phyloP scores from a whole-genome alignment of 805 yeast species.

The Wickerhamomyces chambardii region DNA sequence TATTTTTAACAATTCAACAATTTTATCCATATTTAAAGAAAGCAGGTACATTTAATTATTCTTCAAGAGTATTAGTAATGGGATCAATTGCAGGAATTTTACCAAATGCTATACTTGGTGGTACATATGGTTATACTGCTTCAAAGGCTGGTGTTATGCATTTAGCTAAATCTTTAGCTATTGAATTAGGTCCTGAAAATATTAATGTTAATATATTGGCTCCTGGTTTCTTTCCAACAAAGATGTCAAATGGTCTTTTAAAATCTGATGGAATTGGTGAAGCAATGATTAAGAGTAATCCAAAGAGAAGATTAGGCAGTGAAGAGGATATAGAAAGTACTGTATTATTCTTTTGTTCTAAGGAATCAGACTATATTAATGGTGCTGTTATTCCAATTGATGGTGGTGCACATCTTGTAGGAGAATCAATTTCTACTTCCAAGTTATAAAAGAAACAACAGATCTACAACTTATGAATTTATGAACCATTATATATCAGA shows the following conservation, averaged over 20 bases:
- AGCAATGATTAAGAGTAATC: constrained; percentile 37
- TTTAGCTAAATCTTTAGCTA: constrained; percentile 52
- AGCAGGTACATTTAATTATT: constrained; percentile 45
- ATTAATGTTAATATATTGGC: constrained; percentile 65
- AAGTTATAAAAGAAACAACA: background rate
- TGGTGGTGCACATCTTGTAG: constrained; percentile 51
- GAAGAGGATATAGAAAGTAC: constrained; percentile 50
- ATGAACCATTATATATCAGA: too few relatives aligned
- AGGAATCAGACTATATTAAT: constrained; percentile 51
- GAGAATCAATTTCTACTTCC: constrained; percentile 4
- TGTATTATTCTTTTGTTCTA: constrained; percentile 45
- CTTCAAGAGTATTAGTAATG: constrained; percentile 56
- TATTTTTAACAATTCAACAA: constrained; percentile 54
- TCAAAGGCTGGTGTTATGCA: constrained; percentile 73
- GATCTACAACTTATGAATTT: background rate
- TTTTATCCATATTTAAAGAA: constrained; percentile 48
- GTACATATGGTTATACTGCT: constrained; percentile 60
- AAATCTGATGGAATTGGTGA: constrained; percentile 37
- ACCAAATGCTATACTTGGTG: constrained; percentile 20
- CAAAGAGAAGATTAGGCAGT: constrained; percentile 53
- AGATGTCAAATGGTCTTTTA: constrained; percentile 62
- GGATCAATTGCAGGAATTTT: constrained; percentile 56
- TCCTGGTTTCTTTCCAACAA: constrained; percentile 72
- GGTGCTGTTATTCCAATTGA: constrained; percentile 64
- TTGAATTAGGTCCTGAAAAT: constrained; percentile 56